Evolutionary conservation across 2,329 filamentous ascomycete genomes (phyloP), one percentile per base, ranked within the genome.

Genomic region (Nemania sp.): DNA sequence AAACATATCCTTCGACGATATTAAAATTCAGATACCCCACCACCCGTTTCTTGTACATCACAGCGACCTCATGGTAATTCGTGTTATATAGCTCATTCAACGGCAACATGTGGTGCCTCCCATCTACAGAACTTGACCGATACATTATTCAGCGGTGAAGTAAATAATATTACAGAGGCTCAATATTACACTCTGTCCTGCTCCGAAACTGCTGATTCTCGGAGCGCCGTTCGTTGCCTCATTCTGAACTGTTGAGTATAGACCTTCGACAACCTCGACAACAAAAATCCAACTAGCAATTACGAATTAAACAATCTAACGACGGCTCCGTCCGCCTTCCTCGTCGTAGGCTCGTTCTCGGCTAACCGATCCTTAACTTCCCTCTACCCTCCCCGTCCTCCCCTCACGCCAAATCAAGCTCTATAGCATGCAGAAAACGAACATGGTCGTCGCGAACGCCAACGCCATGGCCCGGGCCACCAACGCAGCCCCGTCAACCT

Each of bases 31-130:
- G 54, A 64, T 59, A 59, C 43, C 58, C 50, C 32, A 37, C 20
- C 42, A 13, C 34, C 11, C 12, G 54, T 37, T 48, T 51, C 39
- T n/a, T 64, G 51, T 62, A 67, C 63, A 60, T 43, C 50, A 50
- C 29, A 25, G 40, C 9, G n/a, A n/a, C 35, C 40, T 20, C 20
- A 46, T 34, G 12, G 39, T 17, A 34, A 61, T n/a, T 17, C 29
- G 20, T n/a, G 13, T 18, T 15, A 48, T 53, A 47, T 48, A 48
- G n/a, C 17, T 29, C 35, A 47, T 32, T 10, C 5, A 25, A 52
- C 35, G 6, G 35, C n/a, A 46, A 59, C 6, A 35, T 13, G 35
- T n/a, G 25, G 13, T 7, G 21, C 20, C 10, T 37, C 6, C 11
- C 32, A 51, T n/a, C 37, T 5, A 3, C 29, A 48, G 20, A 12